phyloP scores from a whole-genome alignment of 1,284 basidiomycete genomes.

The Marasmius tenuissimus region DNA sequence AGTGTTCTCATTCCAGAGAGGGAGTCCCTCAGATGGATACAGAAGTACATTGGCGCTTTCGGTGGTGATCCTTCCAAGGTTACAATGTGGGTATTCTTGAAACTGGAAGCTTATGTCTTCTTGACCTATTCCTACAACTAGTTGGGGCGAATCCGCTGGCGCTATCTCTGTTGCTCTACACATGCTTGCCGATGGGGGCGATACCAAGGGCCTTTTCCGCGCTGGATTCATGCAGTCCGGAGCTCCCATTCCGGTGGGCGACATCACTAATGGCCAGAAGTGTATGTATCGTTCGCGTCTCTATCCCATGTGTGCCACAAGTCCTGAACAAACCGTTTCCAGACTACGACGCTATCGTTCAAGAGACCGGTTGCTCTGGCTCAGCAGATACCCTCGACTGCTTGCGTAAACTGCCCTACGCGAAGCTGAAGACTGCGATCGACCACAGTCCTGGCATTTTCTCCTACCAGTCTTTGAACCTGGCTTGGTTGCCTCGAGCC shows the following conservation, averaged over 20 bases:
- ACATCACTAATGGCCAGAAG: slow-evolving; percentile 38
- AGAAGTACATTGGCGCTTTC: slow-evolving; percentile 61
- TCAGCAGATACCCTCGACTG: slow-evolving; percentile 47
- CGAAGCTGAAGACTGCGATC: slow-evolving; percentile 40
- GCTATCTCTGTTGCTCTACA: slow-evolving; percentile 51
- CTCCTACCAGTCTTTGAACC: slow-evolving; percentile 42
- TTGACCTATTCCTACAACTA: slow-evolving; percentile 19
- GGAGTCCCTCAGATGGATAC: slow-evolving; percentile 62
- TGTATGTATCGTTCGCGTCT: neutral
- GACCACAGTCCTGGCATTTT: slow-evolving; percentile 42
- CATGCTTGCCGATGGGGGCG: slow-evolving; percentile 50
- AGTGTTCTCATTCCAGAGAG: slow-evolving; percentile 36
- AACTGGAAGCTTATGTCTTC: neutral
- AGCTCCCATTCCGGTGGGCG: slow-evolving; percentile 40
- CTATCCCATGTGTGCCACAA: neutral
- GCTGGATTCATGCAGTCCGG: slow-evolving; percentile 56
- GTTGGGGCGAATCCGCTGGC: slow-evolving; percentile 61
- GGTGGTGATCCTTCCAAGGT: slow-evolving; percentile 63
- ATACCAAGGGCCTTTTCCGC: slow-evolving; percentile 49
- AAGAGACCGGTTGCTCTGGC: slow-evolving; percentile 40
- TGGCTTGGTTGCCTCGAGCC: slow-evolving; percentile 49
- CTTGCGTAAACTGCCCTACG: slow-evolving; percentile 43
- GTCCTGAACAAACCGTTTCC: neutral
- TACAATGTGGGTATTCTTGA: slow-evolving; percentile 45
- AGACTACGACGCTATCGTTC: slow-evolving; percentile 47